A percentile compares a stretch with the other conserved stretches of the same genome.
phyloP scores from a whole-genome alignment of 2,329 filamentous ascomycete genomes.

The Aspergillus viridinutans region DNA sequence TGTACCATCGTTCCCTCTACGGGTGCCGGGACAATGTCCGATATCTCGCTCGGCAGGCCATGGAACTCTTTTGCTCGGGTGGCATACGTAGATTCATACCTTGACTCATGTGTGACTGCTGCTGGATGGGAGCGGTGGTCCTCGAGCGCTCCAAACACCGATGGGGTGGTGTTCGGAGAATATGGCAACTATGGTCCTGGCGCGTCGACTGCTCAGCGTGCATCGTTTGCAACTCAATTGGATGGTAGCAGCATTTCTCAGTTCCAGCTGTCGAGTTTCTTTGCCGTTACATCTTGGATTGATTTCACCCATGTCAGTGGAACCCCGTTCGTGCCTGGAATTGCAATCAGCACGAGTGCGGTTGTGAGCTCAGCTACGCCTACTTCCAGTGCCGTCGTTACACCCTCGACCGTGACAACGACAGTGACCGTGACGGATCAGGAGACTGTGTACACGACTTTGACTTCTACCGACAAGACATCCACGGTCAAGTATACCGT shows the following conservation, averaged over 20 bases:
- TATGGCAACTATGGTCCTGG: slow-evolving; percentile 38
- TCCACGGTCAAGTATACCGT: slow-evolving; percentile 6
- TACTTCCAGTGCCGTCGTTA: not conserved
- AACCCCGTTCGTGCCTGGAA: slow-evolving; percentile 34
- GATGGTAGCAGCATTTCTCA: slow-evolving; percentile 32
- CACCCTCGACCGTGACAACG: slow-evolving; percentile 7
- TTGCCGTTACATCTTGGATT: slow-evolving; percentile 40
- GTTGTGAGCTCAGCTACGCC: slow-evolving; percentile 16
- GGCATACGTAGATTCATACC: slow-evolving; percentile 12
- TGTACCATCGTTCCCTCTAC: slow-evolving; percentile 28
- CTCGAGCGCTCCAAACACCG: slow-evolving; percentile 23
- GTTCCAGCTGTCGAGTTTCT: slow-evolving; percentile 41
- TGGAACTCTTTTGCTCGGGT: slow-evolving; percentile 15
- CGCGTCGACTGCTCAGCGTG: slow-evolving; percentile 27
- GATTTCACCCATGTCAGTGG: slow-evolving; percentile 38
- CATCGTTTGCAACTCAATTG: slow-evolving; percentile 36
- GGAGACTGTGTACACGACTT: slow-evolving; percentile 15
- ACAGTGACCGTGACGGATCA: slow-evolving; percentile 20
- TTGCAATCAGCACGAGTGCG: not conserved
- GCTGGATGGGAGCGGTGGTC: slow-evolving; percentile 29
- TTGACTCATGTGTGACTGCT: slow-evolving; percentile 9
- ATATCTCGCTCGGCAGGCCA: slow-evolving; percentile 12
- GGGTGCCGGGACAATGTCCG: slow-evolving; percentile 12
- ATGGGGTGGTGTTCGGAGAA: slow-evolving; percentile 28
- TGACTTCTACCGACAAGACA: slow-evolving; percentile 8